Percentiles rank a stretch among this genome's conserved stretches.
Conservation (phyloP, 208 protist species). For the Leishmania tarentolae region DNA sequence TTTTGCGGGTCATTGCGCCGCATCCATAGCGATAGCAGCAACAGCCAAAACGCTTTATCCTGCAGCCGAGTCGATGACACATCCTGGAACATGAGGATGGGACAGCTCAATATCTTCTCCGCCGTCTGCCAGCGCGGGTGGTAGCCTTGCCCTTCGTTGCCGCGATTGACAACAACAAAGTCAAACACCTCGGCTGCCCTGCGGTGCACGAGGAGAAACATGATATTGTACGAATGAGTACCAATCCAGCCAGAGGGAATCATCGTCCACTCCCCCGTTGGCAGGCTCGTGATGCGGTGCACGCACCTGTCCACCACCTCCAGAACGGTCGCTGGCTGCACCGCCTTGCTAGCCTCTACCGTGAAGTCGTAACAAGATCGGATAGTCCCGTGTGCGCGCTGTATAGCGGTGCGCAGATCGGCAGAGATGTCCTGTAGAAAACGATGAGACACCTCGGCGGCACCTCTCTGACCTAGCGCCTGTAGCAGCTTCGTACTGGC, state of each 20-base stretch:
- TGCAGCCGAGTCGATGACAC: conserved; percentile 38
- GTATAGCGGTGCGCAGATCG: conserved; percentile 38
- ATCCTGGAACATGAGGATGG: conserved; percentile 51
- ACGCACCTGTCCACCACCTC: conserved; percentile 33
- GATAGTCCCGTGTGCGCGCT: conserved; percentile 42
- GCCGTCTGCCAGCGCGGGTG: conserved; percentile 64
- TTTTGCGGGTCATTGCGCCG: conserved; percentile 53
- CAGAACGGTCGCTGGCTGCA: conserved; percentile 38
- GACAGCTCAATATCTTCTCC: conserved; percentile 56
- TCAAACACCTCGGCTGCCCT: conserved; percentile 24
- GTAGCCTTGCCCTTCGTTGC: conserved; percentile 53
- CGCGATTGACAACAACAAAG: conserved; percentile 70
- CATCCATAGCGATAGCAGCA: conserved; percentile 80
- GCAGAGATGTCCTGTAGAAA: conserved; percentile 38
- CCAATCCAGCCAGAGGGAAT: conserved; percentile 61
- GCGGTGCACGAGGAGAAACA: conserved; percentile 60
- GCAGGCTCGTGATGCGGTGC: conserved; percentile 30
- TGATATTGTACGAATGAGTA: conserved; percentile 31
- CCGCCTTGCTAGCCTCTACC: conserved; percentile 23
- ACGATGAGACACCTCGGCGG: conserved; percentile 33
- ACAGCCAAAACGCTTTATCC: conserved; percentile 69
- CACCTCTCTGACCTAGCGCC: conserved; percentile 28
- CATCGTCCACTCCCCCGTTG: conserved; percentile 58
- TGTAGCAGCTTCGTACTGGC: conserved; percentile 30
- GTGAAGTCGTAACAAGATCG: conserved; percentile 49